Percentiles rank a stretch among this genome's conserved stretches.
Conservation (phyloP, 768 basidiomycete species). For the Hypholoma fasciculare region DNA sequence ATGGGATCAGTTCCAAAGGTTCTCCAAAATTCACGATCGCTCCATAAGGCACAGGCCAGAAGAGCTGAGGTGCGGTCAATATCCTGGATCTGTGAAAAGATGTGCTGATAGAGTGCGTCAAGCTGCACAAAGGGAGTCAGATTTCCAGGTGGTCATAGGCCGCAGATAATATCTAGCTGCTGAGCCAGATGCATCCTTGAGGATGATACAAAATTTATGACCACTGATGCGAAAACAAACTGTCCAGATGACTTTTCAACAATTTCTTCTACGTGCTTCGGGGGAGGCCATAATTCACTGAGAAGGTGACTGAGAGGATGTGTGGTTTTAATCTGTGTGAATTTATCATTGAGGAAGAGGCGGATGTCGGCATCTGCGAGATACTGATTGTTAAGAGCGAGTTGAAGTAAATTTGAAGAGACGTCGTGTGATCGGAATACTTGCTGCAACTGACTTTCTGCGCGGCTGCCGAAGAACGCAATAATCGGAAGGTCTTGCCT, state of each 20-base stretch:
- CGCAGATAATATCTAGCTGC: not conserved
- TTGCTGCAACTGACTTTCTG: not conserved
- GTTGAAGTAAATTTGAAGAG: not conserved
- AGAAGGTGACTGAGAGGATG: conserved; percentile 1
- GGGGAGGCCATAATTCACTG: not conserved
- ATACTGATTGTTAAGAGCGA: not conserved
- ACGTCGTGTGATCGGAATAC: not conserved
- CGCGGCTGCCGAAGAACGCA: not conserved
- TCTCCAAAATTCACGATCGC: no score
- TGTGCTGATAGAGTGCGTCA: conserved; percentile 3
- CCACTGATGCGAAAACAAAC: conserved; percentile 6
- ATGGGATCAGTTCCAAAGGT: no score
- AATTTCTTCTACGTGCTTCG: not conserved
- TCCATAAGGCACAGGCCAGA: not conserved
- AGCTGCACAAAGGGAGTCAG: not conserved
- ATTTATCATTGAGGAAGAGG: conserved; percentile 1
- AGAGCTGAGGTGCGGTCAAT: not conserved
- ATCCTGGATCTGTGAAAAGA: not conserved
- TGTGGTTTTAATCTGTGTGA: not conserved
- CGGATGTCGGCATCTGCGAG: conserved; percentile 4
- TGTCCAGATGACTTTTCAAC: conserved; percentile 2
- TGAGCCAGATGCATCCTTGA: not conserved
- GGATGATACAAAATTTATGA: conserved; percentile 1
- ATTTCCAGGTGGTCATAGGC: not conserved
- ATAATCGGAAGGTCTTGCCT: not conserved